A percentile compares a stretch with the other conserved stretches of the same genome.
Conservation (phyloP, 148 eudicot species). For the Simmondsia chinensis region DNA sequence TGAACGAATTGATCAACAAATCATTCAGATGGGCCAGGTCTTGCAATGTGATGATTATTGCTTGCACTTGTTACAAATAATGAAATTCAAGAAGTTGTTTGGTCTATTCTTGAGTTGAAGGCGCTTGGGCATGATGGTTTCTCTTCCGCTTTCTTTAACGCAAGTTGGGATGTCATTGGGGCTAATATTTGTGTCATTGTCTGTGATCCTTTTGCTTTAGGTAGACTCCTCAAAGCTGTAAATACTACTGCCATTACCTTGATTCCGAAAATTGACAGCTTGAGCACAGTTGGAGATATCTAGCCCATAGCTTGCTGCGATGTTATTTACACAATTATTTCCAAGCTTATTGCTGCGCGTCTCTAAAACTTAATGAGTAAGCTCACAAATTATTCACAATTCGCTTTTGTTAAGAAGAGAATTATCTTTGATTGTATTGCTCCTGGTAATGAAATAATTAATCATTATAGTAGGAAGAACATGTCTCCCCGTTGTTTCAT, state of each 20-base stretch:
- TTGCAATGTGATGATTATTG: neutral
- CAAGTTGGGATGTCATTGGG: neutral
- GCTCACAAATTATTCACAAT: neutral
- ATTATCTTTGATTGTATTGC: neutral
- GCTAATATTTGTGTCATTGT: neutral
- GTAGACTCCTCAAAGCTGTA: neutral
- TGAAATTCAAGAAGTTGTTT: neutral
- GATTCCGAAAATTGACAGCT: neutral
- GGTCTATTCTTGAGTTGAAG: neutral
- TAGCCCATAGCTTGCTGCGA: neutral
- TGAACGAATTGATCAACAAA: too few relatives aligned
- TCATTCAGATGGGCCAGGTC: neutral
- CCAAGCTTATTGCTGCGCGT: neutral
- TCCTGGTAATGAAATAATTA: neutral
- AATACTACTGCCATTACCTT: neutral
- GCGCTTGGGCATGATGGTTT: neutral
- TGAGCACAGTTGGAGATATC: neutral
- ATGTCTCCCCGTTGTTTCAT: neutral
- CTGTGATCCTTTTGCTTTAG: neutral
- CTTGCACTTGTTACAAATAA: neutral
- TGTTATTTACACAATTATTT: neutral
- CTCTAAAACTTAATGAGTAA: neutral
- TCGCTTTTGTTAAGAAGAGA: neutral
- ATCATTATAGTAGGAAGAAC: neutral
- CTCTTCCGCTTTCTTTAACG: neutral